Conservation (phyloP, 2,329 filamentous ascomycete genomes). For the Aspergillus brasiliensis region DNA sequence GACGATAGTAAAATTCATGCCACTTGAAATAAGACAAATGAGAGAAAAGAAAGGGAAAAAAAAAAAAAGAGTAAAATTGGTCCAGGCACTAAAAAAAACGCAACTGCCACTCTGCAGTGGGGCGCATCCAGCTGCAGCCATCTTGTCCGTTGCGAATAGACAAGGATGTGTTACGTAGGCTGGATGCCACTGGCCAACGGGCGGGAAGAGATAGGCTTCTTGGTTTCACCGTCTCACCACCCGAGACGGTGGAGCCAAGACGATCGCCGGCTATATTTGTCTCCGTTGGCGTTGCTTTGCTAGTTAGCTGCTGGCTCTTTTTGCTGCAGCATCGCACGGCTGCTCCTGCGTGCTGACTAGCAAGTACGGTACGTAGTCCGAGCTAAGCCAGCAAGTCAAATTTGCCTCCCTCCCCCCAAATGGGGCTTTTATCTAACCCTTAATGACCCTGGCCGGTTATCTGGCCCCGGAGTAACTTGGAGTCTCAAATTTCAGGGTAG, state of each 20-base stretch:
- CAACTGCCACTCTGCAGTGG: slow-evolving; percentile 5
- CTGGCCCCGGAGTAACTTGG: slow-evolving; percentile 1
- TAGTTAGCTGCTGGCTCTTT: background rate
- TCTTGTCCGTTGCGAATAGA: slow-evolving; percentile 20
- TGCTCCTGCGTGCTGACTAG: background rate
- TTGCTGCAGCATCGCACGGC: slow-evolving; percentile 3
- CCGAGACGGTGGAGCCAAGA: slow-evolving; percentile 15
- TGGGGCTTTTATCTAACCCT: background rate
- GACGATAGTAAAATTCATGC: background rate
- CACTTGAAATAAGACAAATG: background rate
- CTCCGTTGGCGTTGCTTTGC: background rate
- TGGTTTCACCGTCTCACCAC: slow-evolving; percentile 22
- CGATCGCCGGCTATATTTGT: slow-evolving; percentile 24
- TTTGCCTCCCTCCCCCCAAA: no score
- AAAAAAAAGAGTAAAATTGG: background rate
- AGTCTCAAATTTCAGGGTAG: slow-evolving; percentile 6
- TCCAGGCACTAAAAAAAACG: background rate
- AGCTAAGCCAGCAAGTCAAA: background rate
- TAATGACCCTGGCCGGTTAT: background rate
- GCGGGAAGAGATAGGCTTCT: slow-evolving; percentile 7
- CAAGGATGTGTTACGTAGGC: slow-evolving; percentile 23
- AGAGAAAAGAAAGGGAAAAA: background rate
- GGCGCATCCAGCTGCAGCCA: slow-evolving; percentile 13
- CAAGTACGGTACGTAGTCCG: background rate
- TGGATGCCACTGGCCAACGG: slow-evolving; percentile 16